Evolutionary conservation across 352 stramenopile genomes (phyloP), one percentile per base, ranked within the genome.

Genomic region (Pythium biforme): DNA sequence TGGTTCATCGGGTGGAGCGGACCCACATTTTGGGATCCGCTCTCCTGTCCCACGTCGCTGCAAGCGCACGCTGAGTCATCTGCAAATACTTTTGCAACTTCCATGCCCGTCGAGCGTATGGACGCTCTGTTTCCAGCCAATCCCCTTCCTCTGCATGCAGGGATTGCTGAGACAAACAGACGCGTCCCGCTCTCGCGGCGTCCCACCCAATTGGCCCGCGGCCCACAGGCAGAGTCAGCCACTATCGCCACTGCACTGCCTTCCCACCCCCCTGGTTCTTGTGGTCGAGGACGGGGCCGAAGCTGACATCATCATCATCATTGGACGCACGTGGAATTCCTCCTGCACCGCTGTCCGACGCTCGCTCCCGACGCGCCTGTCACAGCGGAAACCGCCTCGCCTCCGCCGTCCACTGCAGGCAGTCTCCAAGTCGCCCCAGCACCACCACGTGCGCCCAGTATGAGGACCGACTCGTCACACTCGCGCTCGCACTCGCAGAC

Each of bases 11-110:
- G 34, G 34, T 40, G 34, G 34, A 9, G 9, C 29, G 29, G 9
- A 33, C 29, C 29, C 34, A 40, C 34, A 17, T 11, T 40, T 4
- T 3, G 34, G 7, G 12, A 40, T 40, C 34, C 34, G 9, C 14
- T 40, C 34, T 25, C 41, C 19, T 15, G 25, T 26, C 29, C 1
- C 27, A 26, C 29, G 9, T 43, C 29, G 34, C 23, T 50, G 53
- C 53, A 48, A 26, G 17, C 7, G 17, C 53, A 48, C 29, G 50
- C 9, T 66, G 59, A 66, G 59, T 66, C 40, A 66, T 47, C 59
- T 10, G 26, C 19, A 61, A 61, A 51, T 60, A 22, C 47, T n/a
- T n/a, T 39, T 31, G 14, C 29, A n/a, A n/a, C n/a, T n/a, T n/a
- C n/a, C n/a, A n/a, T n/a, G n/a, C n/a, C n/a, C n/a, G n/a, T n/a